Percentiles rank a stretch among this genome's conserved stretches.
Evolutionary conservation across 352 stramenopile genomes (phyloP).

Genomic region (Discostella stelligera): DNA sequence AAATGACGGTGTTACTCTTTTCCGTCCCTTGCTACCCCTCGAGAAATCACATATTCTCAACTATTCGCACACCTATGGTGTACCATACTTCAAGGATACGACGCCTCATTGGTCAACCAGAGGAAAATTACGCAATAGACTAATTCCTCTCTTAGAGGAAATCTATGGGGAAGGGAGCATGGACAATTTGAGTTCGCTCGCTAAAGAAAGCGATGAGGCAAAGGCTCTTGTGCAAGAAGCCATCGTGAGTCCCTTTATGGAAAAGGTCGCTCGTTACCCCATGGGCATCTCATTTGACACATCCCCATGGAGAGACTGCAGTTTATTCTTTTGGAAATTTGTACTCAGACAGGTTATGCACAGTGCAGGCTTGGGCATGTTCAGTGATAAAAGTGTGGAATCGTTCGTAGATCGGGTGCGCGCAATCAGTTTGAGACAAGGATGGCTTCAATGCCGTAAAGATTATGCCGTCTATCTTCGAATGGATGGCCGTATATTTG

Average conservation of each 20-base stretch:
- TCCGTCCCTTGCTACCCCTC: slow-evolving; percentile 90
- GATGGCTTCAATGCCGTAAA: slow-evolving; percentile 79
- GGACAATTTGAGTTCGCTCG: slow-evolving; percentile 82
- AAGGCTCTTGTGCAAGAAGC: slow-evolving; percentile 67
- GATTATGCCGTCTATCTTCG: slow-evolving; percentile 79
- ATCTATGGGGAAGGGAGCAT: slow-evolving; percentile 90
- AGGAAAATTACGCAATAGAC: slow-evolving; percentile 92
- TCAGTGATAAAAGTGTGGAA: slow-evolving; percentile 82
- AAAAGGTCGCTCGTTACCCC: slow-evolving; percentile 49
- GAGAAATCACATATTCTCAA: slow-evolving; percentile 94
- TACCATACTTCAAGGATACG: slow-evolving; percentile 97
- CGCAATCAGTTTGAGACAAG: slow-evolving; percentile 34
- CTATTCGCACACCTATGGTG: slow-evolving; percentile 91
- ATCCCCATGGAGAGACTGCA: slow-evolving; percentile 60
- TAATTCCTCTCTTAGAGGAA: slow-evolving; percentile 91
- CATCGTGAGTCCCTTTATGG: slow-evolving; percentile 76
- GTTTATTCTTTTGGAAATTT: slow-evolving; percentile 85
- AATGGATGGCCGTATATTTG: slow-evolving; percentile 58
- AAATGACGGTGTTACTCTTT: slow-evolving; percentile 85
- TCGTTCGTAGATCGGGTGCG: slow-evolving; percentile 67
- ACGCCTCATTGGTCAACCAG: slow-evolving; percentile 95
- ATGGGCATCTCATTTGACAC: slow-evolving; percentile 78
- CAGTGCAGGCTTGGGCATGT: slow-evolving; percentile 80
- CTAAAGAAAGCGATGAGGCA: slow-evolving; percentile 82
- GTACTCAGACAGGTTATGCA: slow-evolving; percentile 80